Evolutionary conservation across 257 asterid genomes (phyloP), one percentile per base, ranked within the genome.

Genomic region (Petunia secreta): DNA sequence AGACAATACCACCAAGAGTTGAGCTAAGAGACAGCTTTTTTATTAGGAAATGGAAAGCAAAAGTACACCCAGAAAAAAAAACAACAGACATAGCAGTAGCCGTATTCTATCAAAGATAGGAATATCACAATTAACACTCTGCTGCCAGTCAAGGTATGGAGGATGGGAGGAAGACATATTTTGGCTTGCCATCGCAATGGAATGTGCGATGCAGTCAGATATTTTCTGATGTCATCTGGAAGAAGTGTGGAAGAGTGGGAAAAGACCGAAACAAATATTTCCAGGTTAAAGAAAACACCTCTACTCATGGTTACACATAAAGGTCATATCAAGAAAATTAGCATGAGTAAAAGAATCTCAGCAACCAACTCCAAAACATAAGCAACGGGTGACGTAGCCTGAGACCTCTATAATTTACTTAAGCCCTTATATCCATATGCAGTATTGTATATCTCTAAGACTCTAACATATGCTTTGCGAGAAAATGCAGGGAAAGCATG

Each of bases 71-170:
- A 52, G 41, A 34, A 36, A 36, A 71, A 50, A 73, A 50, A 73
- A 25, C 25, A 25, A 25, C 25, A 6, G 16, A 9, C 62, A 73
- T 34, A 73, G 62, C 62, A 11, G 78, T 13, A 50, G 78, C 5
- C 59, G 50, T 60, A 50, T 34, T 36, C 34, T 50, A 73, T 73
- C 62, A 71, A 43, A 34, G 13, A 50, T 36, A 34, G 46, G 38
- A 73, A 73, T 50, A 50, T 50, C 62, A 73, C 78, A 10, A 36
- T 6, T 73, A 71, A 50, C 78, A 36, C 78, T 73, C 78, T 62
- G 48, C 63, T 50, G 46, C 50, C 63, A 50, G 11, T 11, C 50
- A 73, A 73, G 36, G 62, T 36, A 50, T 73, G 78, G 78, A 73
- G 46, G 78, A 60, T 71, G 34, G 60, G 77, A 50, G 43, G 36